Percentiles rank a stretch among this genome's conserved stretches.
These are phyloP conservation scores for Globisporangium echinulatum DNA, from an alignment of 352 stramenopile genomes.

Conservation along the genomic window DNA sequence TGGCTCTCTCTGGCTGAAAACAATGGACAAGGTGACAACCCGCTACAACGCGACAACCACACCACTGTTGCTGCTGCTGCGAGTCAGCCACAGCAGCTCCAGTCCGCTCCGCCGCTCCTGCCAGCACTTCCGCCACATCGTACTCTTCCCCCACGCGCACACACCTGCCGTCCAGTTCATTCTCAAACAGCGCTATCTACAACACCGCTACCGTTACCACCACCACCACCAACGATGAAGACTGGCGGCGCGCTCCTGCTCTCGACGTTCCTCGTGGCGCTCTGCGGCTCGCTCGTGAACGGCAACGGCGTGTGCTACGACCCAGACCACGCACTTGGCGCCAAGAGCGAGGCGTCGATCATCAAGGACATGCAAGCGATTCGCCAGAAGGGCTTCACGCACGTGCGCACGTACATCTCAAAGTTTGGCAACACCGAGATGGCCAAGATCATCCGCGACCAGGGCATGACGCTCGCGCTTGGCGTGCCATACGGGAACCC, in stretches of 20 bases:
- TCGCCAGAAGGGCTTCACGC: conserved; percentile 40
- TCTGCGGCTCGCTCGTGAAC: conserved; percentile 27
- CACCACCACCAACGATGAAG: conserved; percentile 7
- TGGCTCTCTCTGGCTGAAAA: too few relatives aligned
- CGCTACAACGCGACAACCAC: too few relatives aligned
- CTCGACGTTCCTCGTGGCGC: conserved; percentile 17
- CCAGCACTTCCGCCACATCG: too few relatives aligned
- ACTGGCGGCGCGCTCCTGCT: conserved; percentile 11
- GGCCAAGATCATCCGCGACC: conserved; percentile 37
- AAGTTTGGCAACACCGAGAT: conserved; percentile 50
- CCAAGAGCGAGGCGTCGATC: conserved; percentile 28
- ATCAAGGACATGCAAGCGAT: conserved; percentile 45
- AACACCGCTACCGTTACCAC: too few relatives aligned
- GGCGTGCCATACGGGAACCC: conserved; percentile 48
- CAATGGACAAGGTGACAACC: too few relatives aligned
- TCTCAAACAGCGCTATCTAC: too few relatives aligned
- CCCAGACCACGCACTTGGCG: conserved; percentile 31
- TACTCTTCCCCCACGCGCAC: too few relatives aligned
- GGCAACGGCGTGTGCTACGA: conserved; percentile 72
- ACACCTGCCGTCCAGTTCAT: too few relatives aligned
- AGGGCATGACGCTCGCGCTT: conserved; percentile 44
- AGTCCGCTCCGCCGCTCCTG: too few relatives aligned
- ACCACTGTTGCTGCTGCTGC: too few relatives aligned
- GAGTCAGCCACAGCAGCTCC: too few relatives aligned
- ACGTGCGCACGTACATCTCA: conserved; percentile 70